Conservation (phyloP, 495 filamentous ascomycete genomes). For the Pyrenopolyporus hunteri region DNA sequence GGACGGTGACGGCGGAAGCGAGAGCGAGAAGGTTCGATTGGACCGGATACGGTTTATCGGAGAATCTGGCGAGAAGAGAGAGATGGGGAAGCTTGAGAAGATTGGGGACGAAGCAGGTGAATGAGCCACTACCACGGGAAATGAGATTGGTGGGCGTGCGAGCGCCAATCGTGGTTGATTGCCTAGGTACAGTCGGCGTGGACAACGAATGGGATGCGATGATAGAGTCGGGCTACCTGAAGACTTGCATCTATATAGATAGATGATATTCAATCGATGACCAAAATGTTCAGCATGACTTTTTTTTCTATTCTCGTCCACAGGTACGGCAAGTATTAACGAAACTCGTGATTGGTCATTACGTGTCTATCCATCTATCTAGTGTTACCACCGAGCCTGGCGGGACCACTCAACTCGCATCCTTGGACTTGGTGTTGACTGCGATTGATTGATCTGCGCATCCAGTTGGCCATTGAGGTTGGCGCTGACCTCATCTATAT, state of each 20-base stretch:
- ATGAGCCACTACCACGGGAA: constrained; percentile 41
- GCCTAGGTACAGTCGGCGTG: constrained; percentile 9
- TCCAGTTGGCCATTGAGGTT: constrained; percentile 9
- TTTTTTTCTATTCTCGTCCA: not conserved
- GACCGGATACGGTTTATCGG: constrained; percentile 88
- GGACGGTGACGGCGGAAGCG: constrained; percentile 81
- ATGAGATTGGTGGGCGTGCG: constrained; percentile 2
- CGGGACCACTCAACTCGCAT: not conserved
- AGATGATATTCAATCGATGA: constrained; percentile 21
- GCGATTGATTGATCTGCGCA: constrained; percentile 8
- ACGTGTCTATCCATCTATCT: constrained; percentile 12
- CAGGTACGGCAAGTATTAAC: not conserved
- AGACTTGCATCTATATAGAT: constrained; percentile 27
- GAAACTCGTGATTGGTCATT: constrained; percentile 2
- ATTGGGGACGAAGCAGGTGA: constrained; percentile 78
- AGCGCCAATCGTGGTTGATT: constrained; percentile 27
- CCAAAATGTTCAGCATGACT: not conserved
- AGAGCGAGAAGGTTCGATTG: constrained; percentile 82
- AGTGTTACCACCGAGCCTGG: not conserved
- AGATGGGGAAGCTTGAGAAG: constrained; percentile 95
- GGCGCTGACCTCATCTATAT: constrained; percentile 25
- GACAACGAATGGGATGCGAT: constrained; percentile 18
- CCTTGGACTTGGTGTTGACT: constrained; percentile 2
- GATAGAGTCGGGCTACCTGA: constrained; percentile 10
- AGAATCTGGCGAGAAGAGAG: constrained; percentile 89